Evolutionary conservation across 345 rosid genomes (phyloP).

Genomic region (Corchorus capsularis): DNA sequence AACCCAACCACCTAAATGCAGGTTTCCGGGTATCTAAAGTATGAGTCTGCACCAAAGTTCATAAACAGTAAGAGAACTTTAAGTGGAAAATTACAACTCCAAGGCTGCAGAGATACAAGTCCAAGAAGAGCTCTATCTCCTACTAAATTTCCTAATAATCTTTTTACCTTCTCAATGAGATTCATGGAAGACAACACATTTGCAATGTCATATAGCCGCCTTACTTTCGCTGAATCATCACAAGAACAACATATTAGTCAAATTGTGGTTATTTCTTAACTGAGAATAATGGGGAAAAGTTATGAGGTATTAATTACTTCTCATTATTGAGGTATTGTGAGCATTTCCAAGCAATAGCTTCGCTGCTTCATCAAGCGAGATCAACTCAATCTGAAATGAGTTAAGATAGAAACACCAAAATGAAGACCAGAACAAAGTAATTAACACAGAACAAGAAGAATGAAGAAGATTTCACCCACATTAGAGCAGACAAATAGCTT

Average conservation of each 20-base stretch:
- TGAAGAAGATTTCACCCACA: conserved; percentile 44
- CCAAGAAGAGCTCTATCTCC: not conserved
- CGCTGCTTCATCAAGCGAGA: conserved; percentile 88
- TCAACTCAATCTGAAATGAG: conserved; percentile 52
- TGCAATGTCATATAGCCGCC: conserved; percentile 87
- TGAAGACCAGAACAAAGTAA: not conserved
- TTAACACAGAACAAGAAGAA: conserved; percentile 1
- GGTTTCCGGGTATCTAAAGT: conserved; percentile 73
- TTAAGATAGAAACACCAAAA: conserved; percentile 4
- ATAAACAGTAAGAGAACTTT: not conserved
- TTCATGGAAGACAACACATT: conserved; percentile 84
- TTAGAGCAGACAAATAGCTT: conserved; percentile 78
- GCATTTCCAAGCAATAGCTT: conserved; percentile 74
- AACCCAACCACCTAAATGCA: conserved; percentile 90
- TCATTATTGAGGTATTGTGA: conserved; percentile 65
- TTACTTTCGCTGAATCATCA: conserved; percentile 67
- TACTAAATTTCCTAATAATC: not conserved
- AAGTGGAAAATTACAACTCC: not conserved
- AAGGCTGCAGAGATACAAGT: not conserved
- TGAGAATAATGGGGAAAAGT: not conserved
- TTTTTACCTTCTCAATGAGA: conserved; percentile 84
- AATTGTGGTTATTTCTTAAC: not conserved
- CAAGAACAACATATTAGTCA: not conserved
- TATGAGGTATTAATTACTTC: conserved; percentile 60
- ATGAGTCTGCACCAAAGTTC: conserved; percentile 61